Conservation (phyloP, 2,329 filamentous ascomycete genomes). For the Phoma sp. region DNA sequence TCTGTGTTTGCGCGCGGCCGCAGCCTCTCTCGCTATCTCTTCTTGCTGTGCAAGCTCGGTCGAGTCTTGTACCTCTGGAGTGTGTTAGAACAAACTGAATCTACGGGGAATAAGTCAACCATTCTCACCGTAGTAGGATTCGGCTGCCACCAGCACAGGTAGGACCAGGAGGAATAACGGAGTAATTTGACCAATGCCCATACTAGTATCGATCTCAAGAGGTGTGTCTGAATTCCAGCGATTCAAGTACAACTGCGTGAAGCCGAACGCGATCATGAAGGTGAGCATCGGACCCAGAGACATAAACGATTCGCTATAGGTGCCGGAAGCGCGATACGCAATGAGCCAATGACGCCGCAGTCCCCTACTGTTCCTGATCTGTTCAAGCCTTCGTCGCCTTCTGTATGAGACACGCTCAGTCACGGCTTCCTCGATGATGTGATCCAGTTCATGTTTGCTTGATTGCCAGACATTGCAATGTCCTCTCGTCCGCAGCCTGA, state of each 20-base stretch:
- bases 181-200: constrained; percentile 26
- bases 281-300: constrained; percentile 12
- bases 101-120: neutral
- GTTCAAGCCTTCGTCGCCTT: neutral
- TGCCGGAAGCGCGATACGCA: constrained; percentile 6
- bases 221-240: constrained; percentile 6
- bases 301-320: constrained; percentile 19
- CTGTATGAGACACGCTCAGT: neutral
- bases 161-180: constrained; percentile 19
- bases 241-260: constrained; percentile 13
- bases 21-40: neutral
- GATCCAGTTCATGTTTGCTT: neutral
- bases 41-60: neutral
- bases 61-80: constrained; percentile 1
- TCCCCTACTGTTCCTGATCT: constrained; percentile 5
- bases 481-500: neutral
- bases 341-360: constrained; percentile 7
- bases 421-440: constrained; percentile 6
- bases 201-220: constrained; percentile 13
- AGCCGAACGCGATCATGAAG: constrained; percentile 24
- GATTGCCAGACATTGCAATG: neutral
- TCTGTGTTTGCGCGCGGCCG: neutral
- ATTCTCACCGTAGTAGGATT: constrained; percentile 1
- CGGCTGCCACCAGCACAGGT: constrained; percentile 18
- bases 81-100: neutral